Percentiles rank a stretch among this genome's conserved stretches.
phyloP scores from a whole-genome alignment of 1,284 basidiomycete genomes.

The Tilletia setariae region DNA sequence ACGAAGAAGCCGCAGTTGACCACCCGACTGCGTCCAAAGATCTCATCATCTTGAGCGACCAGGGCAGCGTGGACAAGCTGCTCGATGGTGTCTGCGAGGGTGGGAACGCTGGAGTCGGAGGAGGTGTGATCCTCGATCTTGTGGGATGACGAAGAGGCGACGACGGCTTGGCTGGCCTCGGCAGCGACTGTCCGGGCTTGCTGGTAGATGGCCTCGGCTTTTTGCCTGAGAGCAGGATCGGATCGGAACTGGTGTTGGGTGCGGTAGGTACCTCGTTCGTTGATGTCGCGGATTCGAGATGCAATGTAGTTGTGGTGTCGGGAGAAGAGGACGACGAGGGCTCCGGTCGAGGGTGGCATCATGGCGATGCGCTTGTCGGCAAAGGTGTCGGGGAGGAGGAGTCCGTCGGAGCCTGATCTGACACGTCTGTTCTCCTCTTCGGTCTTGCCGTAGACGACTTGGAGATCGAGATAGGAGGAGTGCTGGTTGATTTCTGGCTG shows the following conservation, averaged over 20 bases:
- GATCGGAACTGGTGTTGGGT: not conserved
- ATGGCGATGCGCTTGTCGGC: slow-evolving; percentile 67
- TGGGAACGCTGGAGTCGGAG: not conserved
- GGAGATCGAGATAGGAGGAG: slow-evolving; percentile 74
- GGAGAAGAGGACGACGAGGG: slow-evolving; percentile 67
- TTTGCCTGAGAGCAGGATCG: slow-evolving; percentile 4
- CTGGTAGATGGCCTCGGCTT: not conserved
- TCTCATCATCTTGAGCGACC: slow-evolving; percentile 37
- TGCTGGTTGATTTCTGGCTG: slow-evolving; percentile 62
- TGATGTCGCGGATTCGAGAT: slow-evolving; percentile 63
- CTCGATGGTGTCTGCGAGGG: slow-evolving; percentile 25
- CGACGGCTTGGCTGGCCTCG: not conserved
- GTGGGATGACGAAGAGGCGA: not conserved
- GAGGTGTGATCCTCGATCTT: not conserved
- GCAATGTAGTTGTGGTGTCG: slow-evolving; percentile 72
- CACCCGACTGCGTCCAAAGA: slow-evolving; percentile 58
- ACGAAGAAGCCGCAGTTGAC: slow-evolving; percentile 28
- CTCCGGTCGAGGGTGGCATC: slow-evolving; percentile 71
- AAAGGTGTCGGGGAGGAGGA: slow-evolving; percentile 69
- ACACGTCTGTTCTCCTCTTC: slow-evolving; percentile 60
- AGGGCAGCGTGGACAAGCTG: slow-evolving; percentile 14
- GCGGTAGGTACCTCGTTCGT: slow-evolving; percentile 28
- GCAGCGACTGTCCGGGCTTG: too few species aligned
- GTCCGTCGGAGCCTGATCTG: slow-evolving; percentile 58
- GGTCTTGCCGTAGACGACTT: slow-evolving; percentile 69